Evolutionary conservation across 2,329 filamentous ascomycete genomes (phyloP), one percentile per base, ranked within the genome.

Genomic region (Aspergillus neotritici): DNA sequence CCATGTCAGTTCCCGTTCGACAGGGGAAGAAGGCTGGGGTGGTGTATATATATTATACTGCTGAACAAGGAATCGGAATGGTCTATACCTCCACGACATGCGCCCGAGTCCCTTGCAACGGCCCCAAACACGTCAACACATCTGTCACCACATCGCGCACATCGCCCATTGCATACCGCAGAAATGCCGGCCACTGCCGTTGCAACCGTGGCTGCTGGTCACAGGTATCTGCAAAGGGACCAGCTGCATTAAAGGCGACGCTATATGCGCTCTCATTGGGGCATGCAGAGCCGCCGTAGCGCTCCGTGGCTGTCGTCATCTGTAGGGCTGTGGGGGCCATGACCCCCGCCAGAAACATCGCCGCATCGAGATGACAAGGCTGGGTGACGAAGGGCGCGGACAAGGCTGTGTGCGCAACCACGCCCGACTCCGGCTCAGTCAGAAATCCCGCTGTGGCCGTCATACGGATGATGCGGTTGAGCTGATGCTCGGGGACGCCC

Each of bases 381-480:
- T 62, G 56, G 4, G 55, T 60, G 7, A 69, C 56, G 39, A 72
- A 72, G 1, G 47, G 47, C 1, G 62, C 62, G 2, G 69, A 72
- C 10, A 72, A 48, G 0, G 56, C 31, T 2, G 60, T 72, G 49
- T 72, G 69, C 0, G 64, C 60, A 11, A 73, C 52, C 38, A 58
- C 46, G 0, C 56, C 61, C 0, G 58, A 50, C 28, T 53, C 37
- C 1, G 63, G 59, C 43, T 70, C 64, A 4, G 47, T 40, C 10
- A 72, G 57, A 37, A 71, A 70, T 2, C 66, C 67, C 1, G 43
- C 49, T 1, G 60, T 62, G 5, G 61, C 54, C 9, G 49, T 60
- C 50, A 69, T 52, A 7, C 60, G 60, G 16, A 72, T 48, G 4
- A 71, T 50, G 5, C 67, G 66, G 31, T 33, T 31, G 1, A 74